Percentiles rank a stretch among this genome's conserved stretches.
Evolutionary conservation across 768 basidiomycete species (phyloP).

Genomic region (Leccinum imitatum): DNA sequence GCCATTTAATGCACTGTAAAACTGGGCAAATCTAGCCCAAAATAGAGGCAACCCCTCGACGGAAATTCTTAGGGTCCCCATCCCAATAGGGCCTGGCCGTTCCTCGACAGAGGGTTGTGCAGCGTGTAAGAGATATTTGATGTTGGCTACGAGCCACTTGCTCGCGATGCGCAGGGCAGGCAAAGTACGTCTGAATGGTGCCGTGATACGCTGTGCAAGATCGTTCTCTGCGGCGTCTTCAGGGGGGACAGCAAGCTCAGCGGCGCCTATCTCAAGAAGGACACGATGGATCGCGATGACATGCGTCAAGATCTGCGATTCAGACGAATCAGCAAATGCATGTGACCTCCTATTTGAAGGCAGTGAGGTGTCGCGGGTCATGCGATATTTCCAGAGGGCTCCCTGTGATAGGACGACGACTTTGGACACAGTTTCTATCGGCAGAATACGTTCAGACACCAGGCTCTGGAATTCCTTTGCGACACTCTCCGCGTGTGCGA

Average conservation of each 20-base stretch:
- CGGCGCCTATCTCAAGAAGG: constrained; percentile 63
- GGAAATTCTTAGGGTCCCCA: constrained; percentile 19
- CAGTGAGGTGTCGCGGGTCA: constrained; percentile 54
- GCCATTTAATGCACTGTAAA: constrained; percentile 56
- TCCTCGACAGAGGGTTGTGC: constrained; percentile 32
- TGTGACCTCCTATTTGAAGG: constrained; percentile 28
- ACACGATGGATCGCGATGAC: constrained; percentile 61
- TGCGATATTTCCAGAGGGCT: constrained; percentile 81
- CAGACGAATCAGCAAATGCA: constrained; percentile 35
- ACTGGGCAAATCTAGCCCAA: constrained; percentile 71
- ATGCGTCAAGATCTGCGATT: constrained; percentile 67
- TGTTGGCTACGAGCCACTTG: constrained; percentile 85
- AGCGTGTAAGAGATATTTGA: constrained; percentile 59
- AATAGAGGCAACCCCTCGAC: constrained; percentile 49
- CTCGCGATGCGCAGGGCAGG: constrained; percentile 84
- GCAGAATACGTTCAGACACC: constrained; percentile 66
- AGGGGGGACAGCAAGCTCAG: constrained; percentile 57
- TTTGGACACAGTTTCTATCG: constrained; percentile 74
- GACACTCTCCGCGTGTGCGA: constrained; percentile 48
- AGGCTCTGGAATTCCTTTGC: constrained; percentile 57
- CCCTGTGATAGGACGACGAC: constrained; percentile 73
- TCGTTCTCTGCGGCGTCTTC: constrained; percentile 55
- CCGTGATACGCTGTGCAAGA: constrained; percentile 81
- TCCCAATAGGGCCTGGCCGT: constrained; percentile 9
- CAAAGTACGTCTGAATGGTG: constrained; percentile 79